Evolutionary conservation across 257 asterid genomes (phyloP).

Genomic region (Solanum phureja): DNA sequence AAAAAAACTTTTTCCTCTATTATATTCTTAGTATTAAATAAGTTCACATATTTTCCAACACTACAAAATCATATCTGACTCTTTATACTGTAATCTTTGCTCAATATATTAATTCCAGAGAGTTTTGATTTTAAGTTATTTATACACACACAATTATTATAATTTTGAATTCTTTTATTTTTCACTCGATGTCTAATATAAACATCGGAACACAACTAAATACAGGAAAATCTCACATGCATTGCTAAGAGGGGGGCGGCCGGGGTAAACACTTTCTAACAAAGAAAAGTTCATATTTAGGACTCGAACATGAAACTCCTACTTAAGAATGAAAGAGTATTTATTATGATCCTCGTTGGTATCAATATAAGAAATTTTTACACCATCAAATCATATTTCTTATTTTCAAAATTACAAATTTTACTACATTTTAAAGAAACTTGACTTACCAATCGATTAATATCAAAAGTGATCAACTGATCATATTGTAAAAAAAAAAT

Average conservation of each 20-base stretch:
- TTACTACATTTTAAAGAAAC: neutral
- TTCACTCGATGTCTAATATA: neutral
- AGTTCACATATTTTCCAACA: neutral
- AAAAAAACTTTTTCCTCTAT: neutral
- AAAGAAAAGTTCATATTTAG: neutral
- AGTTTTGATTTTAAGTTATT: neutral
- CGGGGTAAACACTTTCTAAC: neutral
- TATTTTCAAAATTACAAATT: neutral
- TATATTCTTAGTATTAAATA: neutral
- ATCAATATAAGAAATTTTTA: neutral
- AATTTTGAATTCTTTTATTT: neutral
- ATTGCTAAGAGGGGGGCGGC: neutral
- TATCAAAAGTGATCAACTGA: neutral
- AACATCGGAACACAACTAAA: fast-evolving
- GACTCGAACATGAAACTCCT: fast-evolving
- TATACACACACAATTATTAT: neutral
- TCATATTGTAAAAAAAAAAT: neutral
- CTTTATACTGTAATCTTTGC: neutral
- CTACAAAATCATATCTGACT: too few relatives aligned
- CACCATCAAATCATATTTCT: neutral
- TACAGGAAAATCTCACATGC: neutral
- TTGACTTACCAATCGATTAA: neutral
- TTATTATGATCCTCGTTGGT: neutral
- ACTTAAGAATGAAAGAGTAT: neutral
- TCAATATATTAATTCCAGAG: neutral